These are phyloP conservation scores for Vaccinium myrtillus DNA, from an alignment of 148 eudicot genomes.

Conservation along the genomic window DNA sequence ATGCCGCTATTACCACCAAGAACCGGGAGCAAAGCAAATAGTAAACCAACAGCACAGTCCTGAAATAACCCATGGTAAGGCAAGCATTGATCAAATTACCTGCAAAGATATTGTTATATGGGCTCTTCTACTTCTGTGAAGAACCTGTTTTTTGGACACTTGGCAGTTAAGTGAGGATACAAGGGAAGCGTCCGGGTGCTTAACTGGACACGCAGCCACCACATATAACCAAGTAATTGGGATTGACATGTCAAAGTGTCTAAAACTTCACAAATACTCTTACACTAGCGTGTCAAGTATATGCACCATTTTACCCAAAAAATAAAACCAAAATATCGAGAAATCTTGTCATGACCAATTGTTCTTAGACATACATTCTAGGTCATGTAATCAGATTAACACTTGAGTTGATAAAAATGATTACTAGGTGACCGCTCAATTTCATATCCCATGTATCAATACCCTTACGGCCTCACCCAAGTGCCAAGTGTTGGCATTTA, in stretches of 20 bases:
- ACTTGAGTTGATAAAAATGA: background rate
- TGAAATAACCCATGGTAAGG: constrained; percentile 36
- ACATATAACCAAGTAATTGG: background rate
- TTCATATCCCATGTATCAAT: background rate
- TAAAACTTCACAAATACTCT: background rate
- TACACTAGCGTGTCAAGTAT: background rate
- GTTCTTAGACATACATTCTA: background rate
- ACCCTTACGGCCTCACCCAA: background rate
- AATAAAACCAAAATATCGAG: background rate
- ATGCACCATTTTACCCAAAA: background rate
- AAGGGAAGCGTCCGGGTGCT: background rate
- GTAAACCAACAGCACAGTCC: constrained; percentile 99
- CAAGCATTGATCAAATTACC: constrained; percentile 8
- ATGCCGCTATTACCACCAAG: constrained; percentile 90
- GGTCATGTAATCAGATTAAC: background rate
- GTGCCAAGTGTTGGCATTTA: background rate
- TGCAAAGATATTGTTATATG: background rate
- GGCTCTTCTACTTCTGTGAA: background rate
- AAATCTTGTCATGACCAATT: background rate
- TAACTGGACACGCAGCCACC: background rate
- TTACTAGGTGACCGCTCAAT: background rate
- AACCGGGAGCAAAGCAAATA: constrained; percentile 96
- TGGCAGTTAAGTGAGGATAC: background rate
- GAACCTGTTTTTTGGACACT: background rate
- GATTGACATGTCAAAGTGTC: background rate